phyloP scores from a whole-genome alignment of 495 filamentous ascomycete species.

The Neurospora sp. region DNA sequence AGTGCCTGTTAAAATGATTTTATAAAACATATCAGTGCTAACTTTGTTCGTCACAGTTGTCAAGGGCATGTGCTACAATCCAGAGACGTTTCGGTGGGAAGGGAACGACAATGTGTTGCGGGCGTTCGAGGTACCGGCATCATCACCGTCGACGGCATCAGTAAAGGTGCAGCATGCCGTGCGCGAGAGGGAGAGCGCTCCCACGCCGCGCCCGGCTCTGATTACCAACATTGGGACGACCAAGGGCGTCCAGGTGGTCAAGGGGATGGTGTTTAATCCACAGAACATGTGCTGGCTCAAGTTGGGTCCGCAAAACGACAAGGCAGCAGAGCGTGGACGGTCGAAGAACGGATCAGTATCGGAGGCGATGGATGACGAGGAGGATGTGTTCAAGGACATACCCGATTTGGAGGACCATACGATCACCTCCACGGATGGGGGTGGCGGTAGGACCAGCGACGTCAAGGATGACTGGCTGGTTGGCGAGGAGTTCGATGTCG shows the following conservation, averaged over 20 bases:
- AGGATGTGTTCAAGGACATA: conserved; percentile 46
- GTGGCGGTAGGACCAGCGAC: conserved; percentile 35
- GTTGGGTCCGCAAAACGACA: conserved; percentile 34
- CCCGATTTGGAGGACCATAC: conserved; percentile 43
- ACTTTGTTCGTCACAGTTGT: conserved; percentile 45
- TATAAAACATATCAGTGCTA: conserved; percentile 3
- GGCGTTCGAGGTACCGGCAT: conserved; percentile 56
- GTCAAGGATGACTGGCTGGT: conserved; percentile 71
- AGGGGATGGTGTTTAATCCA: conserved; percentile 96
- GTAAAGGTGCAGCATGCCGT: conserved; percentile 31
- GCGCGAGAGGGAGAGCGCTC: conserved; percentile 39
- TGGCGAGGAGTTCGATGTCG: conserved; percentile 95
- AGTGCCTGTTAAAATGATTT: conserved; percentile 5
- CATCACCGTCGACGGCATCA: conserved; percentile 37
- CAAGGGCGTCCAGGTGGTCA: conserved; percentile 78
- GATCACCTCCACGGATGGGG: conserved; percentile 29
- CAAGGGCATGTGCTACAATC: conserved; percentile 94
- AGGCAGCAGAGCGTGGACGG: neutral
- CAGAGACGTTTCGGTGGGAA: conserved; percentile 76
- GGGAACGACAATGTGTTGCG: conserved; percentile 81
- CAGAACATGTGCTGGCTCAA: conserved; percentile 93
- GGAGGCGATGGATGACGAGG: conserved; percentile 56
- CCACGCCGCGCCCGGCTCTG: conserved; percentile 73
- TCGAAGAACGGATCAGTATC: conserved; percentile 14
- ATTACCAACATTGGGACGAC: conserved; percentile 75